A percentile compares a stretch with the other conserved stretches of the same genome.
phyloP scores from a whole-genome alignment of 495 filamentous ascomycete species.

The Viridothelium virens region DNA sequence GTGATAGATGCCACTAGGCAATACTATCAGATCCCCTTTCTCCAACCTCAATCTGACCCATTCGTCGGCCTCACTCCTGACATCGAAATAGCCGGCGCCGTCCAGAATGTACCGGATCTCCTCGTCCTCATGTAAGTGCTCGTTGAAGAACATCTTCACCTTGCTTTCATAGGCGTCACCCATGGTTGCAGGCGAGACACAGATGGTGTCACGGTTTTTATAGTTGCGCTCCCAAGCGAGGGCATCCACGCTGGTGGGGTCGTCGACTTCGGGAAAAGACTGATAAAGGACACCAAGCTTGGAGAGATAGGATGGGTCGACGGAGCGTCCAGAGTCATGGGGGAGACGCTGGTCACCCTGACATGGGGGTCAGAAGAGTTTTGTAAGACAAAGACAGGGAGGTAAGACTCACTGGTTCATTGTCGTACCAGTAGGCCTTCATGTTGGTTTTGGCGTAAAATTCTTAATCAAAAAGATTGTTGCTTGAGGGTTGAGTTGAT shows the following conservation, averaged over 20 bases:
- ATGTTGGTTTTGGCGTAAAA: constrained; percentile 38
- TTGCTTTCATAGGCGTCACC: constrained; percentile 82
- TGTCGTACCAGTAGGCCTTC: constrained; percentile 80
- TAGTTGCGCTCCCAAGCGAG: constrained; percentile 72
- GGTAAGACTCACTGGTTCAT: constrained; percentile 53
- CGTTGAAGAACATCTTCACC: constrained; percentile 84
- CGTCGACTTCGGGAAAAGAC: constrained; percentile 47
- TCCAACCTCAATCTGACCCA: constrained; percentile 81
- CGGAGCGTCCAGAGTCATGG: constrained; percentile 70
- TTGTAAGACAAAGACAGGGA: not conserved
- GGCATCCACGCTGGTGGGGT: constrained; percentile 49
- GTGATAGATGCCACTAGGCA: constrained; percentile 96
- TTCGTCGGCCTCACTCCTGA: constrained; percentile 62
- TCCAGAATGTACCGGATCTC: constrained; percentile 96
- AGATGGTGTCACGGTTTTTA: constrained; percentile 90
- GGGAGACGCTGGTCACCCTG: constrained; percentile 88
- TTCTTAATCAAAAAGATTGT: not conserved
- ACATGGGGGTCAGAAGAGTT: not conserved
- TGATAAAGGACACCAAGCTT: constrained; percentile 73
- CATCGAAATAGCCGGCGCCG: constrained; percentile 88
- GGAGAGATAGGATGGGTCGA: constrained; percentile 53
- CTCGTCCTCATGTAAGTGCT: constrained; percentile 97
- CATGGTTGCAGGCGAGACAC: constrained; percentile 80
- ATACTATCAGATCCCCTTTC: constrained; percentile 69
- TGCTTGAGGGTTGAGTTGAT: not conserved